Evolutionary conservation across 176 grass and related monocot species (phyloP).

Genomic region (Eremochloa ophiuroides): DNA sequence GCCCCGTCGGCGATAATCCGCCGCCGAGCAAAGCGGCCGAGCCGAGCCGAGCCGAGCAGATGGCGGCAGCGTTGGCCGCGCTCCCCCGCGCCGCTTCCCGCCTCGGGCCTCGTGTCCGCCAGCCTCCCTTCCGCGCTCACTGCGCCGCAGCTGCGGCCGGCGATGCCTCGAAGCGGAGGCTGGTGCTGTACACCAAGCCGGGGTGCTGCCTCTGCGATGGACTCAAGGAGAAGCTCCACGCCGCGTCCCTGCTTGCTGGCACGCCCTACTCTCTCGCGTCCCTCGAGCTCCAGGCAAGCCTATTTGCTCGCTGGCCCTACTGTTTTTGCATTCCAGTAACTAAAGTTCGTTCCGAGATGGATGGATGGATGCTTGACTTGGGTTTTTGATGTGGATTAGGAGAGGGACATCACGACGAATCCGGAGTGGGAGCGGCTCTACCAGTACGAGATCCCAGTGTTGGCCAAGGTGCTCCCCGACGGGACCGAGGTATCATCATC

Average conservation of each 20-base stretch:
- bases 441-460: conserved; percentile 94
- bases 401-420: conserved; percentile 75
- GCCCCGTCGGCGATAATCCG: not conserved
- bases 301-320: not conserved
- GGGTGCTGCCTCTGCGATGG: conserved; percentile 95
- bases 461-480: conserved; percentile 69
- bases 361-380: not conserved
- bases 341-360: not conserved
- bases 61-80: conserved; percentile 29
- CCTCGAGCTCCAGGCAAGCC: conserved; percentile 70
- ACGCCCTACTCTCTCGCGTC: conserved; percentile 52
- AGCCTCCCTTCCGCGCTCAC: conserved; percentile 16
- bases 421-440: conserved; percentile 69
- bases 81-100: conserved; percentile 30
- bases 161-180: conserved; percentile 37
- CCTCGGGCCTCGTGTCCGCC: conserved; percentile 11
- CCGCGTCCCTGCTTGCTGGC: conserved; percentile 56
- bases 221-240: conserved; percentile 86
- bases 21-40: not conserved
- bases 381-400: conserved; percentile 29
- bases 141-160: conserved; percentile 23
- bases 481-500: conserved; percentile 53
- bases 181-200: conserved; percentile 79
- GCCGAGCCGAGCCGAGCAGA: not conserved
- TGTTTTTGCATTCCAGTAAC: not conserved